These are phyloP conservation scores for Candida orba DNA, from an alignment of 805 yeast species.

Conservation along the genomic window DNA sequence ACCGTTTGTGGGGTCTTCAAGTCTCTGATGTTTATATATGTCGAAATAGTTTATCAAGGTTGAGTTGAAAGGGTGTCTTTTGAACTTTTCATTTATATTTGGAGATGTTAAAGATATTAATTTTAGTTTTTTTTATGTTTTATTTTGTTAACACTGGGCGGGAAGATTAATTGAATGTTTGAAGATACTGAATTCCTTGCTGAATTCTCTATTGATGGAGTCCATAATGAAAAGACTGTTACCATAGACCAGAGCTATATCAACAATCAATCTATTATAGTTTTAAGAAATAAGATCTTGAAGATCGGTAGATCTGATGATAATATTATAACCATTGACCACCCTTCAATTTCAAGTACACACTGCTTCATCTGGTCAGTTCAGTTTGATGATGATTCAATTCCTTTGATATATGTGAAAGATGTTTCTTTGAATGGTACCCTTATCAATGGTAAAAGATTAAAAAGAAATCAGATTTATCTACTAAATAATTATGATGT, in stretches of 20 bases:
- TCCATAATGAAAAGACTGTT: not conserved
- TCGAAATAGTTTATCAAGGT: too few species aligned
- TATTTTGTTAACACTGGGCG: too few species aligned
- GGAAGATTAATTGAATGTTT: not conserved
- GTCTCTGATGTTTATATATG: not conserved
- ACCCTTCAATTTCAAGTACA: conserved; percentile 35
- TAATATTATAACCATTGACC: conserved; percentile 27
- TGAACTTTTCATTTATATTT: too few species aligned
- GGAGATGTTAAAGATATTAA: too few species aligned
- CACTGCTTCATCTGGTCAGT: conserved; percentile 46
- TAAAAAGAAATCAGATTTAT: conserved; percentile 27
- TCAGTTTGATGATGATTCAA: conserved; percentile 40
- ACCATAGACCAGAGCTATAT: not conserved
- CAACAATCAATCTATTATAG: conserved; percentile 11
- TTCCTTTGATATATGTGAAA: conserved; percentile 41
- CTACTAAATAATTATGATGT: conserved; percentile 33
- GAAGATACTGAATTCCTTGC: not conserved
- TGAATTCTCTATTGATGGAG: not conserved
- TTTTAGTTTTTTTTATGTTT: too few species aligned
- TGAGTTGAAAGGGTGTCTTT: too few species aligned
- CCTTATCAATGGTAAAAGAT: conserved; percentile 30
- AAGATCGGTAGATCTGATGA: conserved; percentile 37
- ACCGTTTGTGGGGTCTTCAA: too few species aligned
- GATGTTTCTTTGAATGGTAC: conserved; percentile 49
- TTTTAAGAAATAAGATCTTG: conserved; percentile 27